Evolutionary conservation across 208 protist species (phyloP), one percentile per base, ranked within the genome.

Genomic region (Trypanosoma grayi): DNA sequence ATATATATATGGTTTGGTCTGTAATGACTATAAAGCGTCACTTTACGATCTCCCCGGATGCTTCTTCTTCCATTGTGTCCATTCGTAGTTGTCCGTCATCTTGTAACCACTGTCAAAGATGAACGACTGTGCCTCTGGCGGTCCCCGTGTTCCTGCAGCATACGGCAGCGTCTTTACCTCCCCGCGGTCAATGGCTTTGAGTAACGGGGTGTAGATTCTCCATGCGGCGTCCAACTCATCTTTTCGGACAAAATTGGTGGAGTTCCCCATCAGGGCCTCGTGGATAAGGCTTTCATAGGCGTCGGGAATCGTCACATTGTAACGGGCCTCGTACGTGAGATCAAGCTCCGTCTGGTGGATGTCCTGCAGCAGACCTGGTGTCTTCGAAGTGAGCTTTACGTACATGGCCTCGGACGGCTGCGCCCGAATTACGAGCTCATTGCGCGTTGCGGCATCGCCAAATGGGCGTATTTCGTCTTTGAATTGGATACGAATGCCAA

Each of bases 361-460:
- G 31, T 85, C 66, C 22, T 79, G 67, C 60, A 76, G 75, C 14
- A 94, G 55, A 2, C 93, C 93, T 10, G 93, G 93, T 27, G 63
- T 71, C 71, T 97, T 97, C 36, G 82, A 85, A 24, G 84, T 94
- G 68, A 97, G 88, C 65, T 92, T 95, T 37, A 96, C 57, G 75
- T 95, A 96, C 79, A 97, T 96, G 27, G 88, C 85, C 79, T 96
- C 93, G 10, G 89, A 88, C 22, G 93, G 93, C 77, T 97, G 93
- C 25, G 90, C 80, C 27, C 90, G 80, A 34, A 97, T 93, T n/a
- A 97, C 90, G 3, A 97, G 77, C 72, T 97, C 90, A 73, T 97
- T 96, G 55, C 86, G 81, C 62, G 88, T 70, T 27, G 86, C 64
- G 4, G 73, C 70, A 46, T 84, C 76, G 50, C 83, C 79, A 66